Evolutionary conservation across 2,329 filamentous ascomycete species (phyloP), one percentile per base, ranked within the genome.

Genomic region (Leptographium procerum): DNA sequence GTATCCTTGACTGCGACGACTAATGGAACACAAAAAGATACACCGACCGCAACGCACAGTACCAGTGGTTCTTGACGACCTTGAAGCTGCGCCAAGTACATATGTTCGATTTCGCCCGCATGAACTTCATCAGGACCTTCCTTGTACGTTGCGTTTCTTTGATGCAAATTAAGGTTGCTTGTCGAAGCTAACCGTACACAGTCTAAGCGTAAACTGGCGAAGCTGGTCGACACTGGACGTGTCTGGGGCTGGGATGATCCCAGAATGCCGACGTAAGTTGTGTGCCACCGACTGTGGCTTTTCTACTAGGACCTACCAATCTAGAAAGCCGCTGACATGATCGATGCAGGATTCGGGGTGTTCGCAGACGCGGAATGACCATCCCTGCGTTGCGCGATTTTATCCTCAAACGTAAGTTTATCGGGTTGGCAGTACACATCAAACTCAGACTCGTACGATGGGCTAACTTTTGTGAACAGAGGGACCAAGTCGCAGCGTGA

Each of bases 181-280:
- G 4, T 4, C 22, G 2, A n/a, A n/a, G 33, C 43, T 60, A 50
- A 60, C 48, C 1, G 1, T 8, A 16, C 9, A 14, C 47, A 58
- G 22, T 92, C 88, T 56, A 94, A 94, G 79, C 85, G 89, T 60
- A 94, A 94, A 76, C 81, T 94, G 43, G 88, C 88, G 61, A 90
- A 89, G 76, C 81, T 94, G 29, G 89, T 94, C 55, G 87, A 91
- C 55, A 77, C 82, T 31, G 87, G 86, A 60, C 81, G 81, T 59
- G 89, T 94, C 52, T 87, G 83, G 79, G 89, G 89, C 63, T 94
- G 89, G 89, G 88, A 94, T 65, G 89, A 92, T 69, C 88, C 89
- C 26, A 85, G 89, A 55, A 90, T 94, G 87, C 89, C 89, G 10
- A 92, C 89, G 11, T 61, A 40, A 10, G 57, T 55, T 13, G 13